Evolutionary conservation across 176 grass and related monocot species (phyloP).

Genomic region (Bonia amplexicaulis): DNA sequence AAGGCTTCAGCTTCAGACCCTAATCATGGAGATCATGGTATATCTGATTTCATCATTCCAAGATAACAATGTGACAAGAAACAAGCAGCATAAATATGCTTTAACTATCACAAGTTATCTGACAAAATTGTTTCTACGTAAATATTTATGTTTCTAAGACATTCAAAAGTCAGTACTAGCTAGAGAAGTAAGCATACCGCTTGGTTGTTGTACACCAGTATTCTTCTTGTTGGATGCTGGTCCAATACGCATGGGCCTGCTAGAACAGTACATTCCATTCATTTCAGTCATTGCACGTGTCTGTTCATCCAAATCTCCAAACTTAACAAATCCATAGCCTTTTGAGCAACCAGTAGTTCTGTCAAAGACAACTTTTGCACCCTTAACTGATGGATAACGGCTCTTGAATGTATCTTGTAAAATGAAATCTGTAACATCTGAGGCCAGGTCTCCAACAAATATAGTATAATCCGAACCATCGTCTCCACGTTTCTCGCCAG

Average conservation of each 20-base stretch:
- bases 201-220: slow-evolving; percentile 29
- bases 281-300: slow-evolving; percentile 79
- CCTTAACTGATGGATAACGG: slow-evolving; percentile 67
- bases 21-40: neutral
- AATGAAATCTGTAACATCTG: slow-evolving; percentile 83
- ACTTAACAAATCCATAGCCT: slow-evolving; percentile 86
- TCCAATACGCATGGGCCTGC: slow-evolving; percentile 67
- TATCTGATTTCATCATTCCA: neutral
- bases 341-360: slow-evolving; percentile 56
- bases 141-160: neutral
- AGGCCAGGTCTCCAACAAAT: slow-evolving; percentile 71
- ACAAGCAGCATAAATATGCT: neutral
- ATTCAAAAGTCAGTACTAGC: neutral
- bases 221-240: slow-evolving; percentile 60
- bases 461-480: slow-evolving; percentile 53
- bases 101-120: neutral
- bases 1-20: neutral
- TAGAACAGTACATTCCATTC: slow-evolving; percentile 70
- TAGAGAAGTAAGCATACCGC: slow-evolving; percentile 31
- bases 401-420: slow-evolving; percentile 72
- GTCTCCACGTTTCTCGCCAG: slow-evolving; percentile 56
- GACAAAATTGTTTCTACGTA: neutral
- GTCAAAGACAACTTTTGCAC: slow-evolving; percentile 76
- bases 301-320: slow-evolving; percentile 59
- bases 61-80: neutral